Base-by-base conservation (phyloP, 2,329 filamentous ascomycete genomes). In the Mycogone perniciosa region DNA sequence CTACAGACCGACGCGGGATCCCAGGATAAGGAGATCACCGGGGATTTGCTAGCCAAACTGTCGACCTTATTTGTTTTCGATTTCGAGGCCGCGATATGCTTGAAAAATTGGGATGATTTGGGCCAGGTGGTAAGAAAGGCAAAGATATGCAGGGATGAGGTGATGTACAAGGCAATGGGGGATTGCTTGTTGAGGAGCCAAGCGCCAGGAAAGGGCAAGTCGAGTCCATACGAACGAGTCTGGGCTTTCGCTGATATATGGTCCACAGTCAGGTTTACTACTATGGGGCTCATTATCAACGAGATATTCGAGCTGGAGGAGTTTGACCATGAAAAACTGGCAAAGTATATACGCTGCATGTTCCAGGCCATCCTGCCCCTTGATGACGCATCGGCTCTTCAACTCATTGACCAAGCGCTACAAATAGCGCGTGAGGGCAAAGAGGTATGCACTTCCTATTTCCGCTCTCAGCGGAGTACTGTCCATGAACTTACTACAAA, bases 271-370 rank as follows among this genome's bases (percentile, higher is more conserved):
- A 57, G 79, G 9, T 80, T 76, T 55, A 65, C 68, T 1, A 76
- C 71, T 0, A 72, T 90, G 51, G 78, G 85, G 43, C 79, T 82
- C 53, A 82, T 91, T 53, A 80, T 93, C 60, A 86, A 88, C 59
- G 73, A 82, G 44, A 82, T 86, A 13, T 85, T 81, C 67, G 72
- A 67, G 1, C 66, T 82, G 1, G 75, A 82, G 13, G 60, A 66
- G 1, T 81, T 84, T 41, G 76, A 85, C 54, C 72, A 74, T 4
- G 62, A 65, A 1, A 83, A 81, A 58, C 71, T 95, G 1, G 80
- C 86, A 6, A 86, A 85, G 59, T 95, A 93, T 71, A 79, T 92
- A 42, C 81, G 88, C 1, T 90, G 87, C 59, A 73, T 93, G 2
- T 87, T 92, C 56, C 85, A 87, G 54, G 73, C 82, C 1, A 77